phyloP scores from a whole-genome alignment of 2,329 filamentous ascomycete species.

The Xylariaceae sp. region DNA sequence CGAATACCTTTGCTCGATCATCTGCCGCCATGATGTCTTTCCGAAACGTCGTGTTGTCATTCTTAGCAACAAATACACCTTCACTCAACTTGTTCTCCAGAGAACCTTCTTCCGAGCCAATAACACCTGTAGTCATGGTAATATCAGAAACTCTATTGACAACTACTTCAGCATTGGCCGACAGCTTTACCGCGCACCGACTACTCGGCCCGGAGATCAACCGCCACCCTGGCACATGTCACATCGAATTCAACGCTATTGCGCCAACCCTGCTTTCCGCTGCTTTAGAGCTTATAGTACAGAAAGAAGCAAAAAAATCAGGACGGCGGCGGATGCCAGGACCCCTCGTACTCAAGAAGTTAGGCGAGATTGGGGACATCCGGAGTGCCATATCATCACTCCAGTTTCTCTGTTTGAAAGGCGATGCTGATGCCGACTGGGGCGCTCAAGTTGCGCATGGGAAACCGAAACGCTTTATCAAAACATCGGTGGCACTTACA shows the following conservation, averaged over 20 bases:
- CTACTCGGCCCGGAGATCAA: slow-evolving; percentile 83
- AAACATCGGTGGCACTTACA: slow-evolving; percentile 60
- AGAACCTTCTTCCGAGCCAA: slow-evolving; percentile 39
- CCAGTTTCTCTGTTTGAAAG: slow-evolving; percentile 85
- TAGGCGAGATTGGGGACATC: slow-evolving; percentile 87
- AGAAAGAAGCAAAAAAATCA: slow-evolving; percentile 80
- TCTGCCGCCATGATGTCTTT: slow-evolving; percentile 67
- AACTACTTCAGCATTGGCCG: slow-evolving; percentile 76
- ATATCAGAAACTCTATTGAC: slow-evolving; percentile 88
- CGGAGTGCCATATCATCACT: slow-evolving; percentile 88
- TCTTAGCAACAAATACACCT: slow-evolving; percentile 64
- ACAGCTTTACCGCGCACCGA: slow-evolving; percentile 90
- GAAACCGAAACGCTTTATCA: slow-evolving; percentile 60
- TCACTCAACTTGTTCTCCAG: slow-evolving; percentile 46
- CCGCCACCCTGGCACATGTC: slow-evolving; percentile 70
- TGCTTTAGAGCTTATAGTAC: slow-evolving; percentile 74
- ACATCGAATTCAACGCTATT: slow-evolving; percentile 91
- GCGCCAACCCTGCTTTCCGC: slow-evolving; percentile 82
- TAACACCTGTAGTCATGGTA: slow-evolving; percentile 78
- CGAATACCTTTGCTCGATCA: slow-evolving; percentile 66
- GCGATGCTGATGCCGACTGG: slow-evolving; percentile 71
- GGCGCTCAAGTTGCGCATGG: slow-evolving; percentile 68
- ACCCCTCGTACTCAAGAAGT: slow-evolving; percentile 68
- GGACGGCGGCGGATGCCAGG: slow-evolving; percentile 73
- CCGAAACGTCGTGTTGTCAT: slow-evolving; percentile 69